Percentiles rank a stretch among this genome's conserved stretches.
Conservation (phyloP, 148 eudicot genomes). For the Dysphania ambrosioides region DNA sequence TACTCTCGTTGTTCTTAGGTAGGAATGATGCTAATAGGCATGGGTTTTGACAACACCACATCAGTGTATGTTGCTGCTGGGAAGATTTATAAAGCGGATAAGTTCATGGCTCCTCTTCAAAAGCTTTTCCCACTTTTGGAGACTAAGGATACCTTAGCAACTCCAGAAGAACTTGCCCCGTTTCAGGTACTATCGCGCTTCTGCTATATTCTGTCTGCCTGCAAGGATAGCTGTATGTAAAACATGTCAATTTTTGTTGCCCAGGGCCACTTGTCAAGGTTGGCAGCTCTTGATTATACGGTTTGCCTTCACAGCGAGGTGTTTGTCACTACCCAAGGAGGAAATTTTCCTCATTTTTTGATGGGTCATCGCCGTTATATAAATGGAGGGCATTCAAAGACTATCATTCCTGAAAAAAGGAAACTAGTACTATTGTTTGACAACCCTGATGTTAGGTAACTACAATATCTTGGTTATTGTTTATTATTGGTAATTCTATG, state of each 20-base stretch:
- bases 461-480: not conserved
- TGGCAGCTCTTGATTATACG: constrained; percentile 97
- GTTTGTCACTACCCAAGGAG: constrained; percentile 95
- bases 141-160: constrained; percentile 79
- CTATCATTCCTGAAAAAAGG: constrained; percentile 85
- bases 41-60: constrained; percentile 93
- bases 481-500: too few relatives aligned
- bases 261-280: constrained; percentile 92
- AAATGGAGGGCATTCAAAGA: constrained; percentile 87
- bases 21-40: constrained; percentile 98
- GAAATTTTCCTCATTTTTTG: constrained; percentile 95
- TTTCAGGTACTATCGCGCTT: constrained; percentile 50
- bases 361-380: constrained; percentile 93
- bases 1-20: constrained; percentile 43
- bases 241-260: constrained; percentile 21
- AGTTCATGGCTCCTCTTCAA: constrained; percentile 86
- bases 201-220: constrained; percentile 4
- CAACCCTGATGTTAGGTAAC: constrained; percentile 80
- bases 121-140: constrained; percentile 78
- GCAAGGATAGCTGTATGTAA: not conserved
- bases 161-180: constrained; percentile 84
- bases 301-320: constrained; percentile 95
- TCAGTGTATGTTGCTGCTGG: constrained; percentile 89
- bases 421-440: constrained; percentile 80
- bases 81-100: constrained; percentile 81